Conservation (phyloP, 352 stramenopile species). For the Aphanomyces cochlioides region DNA sequence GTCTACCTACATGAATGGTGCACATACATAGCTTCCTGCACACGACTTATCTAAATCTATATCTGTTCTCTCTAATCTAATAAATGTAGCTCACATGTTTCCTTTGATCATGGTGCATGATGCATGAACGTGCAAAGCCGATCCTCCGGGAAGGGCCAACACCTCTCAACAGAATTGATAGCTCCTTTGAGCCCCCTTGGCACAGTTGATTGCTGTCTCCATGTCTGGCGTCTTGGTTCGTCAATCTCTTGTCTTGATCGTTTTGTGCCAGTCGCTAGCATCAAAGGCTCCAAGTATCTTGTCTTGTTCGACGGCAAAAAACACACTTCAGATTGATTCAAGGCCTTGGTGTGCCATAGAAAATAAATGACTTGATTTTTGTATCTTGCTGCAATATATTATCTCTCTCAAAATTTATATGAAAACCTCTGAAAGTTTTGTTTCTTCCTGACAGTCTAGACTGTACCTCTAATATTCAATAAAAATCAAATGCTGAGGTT, state of each 20-base stretch:
- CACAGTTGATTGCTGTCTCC: neutral
- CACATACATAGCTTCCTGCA: conserved; percentile 7
- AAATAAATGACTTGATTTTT: too few species aligned
- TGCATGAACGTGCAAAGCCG: too few species aligned
- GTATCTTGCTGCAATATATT: too few species aligned
- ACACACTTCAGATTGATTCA: neutral
- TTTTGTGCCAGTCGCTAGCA: neutral
- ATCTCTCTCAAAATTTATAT: too few species aligned
- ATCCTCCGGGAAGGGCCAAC: too few species aligned
- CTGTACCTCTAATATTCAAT: too few species aligned
- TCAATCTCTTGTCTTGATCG: neutral
- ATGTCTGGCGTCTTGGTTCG: neutral
- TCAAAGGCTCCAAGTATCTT: neutral
- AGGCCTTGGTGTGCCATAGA: too few species aligned
- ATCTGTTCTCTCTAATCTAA: neutral
- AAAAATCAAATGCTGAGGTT: too few species aligned
- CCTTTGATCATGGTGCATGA: neutral
- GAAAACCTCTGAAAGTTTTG: too few species aligned
- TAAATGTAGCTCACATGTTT: neutral
- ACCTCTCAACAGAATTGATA: too few species aligned
- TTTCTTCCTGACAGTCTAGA: too few species aligned
- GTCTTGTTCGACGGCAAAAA: conserved; percentile 5
- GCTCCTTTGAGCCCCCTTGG: neutral
- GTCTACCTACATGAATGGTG: neutral
- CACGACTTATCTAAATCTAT: neutral